Evolutionary conservation across 2,329 filamentous ascomycete genomes (phyloP).

Genomic region (Cladorrhinum sp.): DNA sequence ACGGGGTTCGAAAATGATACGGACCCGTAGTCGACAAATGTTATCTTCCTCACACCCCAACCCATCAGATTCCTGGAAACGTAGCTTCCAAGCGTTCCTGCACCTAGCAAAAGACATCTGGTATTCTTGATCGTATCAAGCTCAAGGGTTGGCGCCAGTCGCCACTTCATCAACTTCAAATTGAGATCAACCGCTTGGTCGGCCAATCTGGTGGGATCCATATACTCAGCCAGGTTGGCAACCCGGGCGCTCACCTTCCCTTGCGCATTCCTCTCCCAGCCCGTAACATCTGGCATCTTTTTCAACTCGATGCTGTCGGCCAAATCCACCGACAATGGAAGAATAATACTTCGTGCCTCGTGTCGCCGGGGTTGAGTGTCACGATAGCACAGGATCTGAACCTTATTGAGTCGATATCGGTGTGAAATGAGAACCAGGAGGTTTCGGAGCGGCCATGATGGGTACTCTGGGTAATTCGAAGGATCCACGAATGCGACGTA

Average conservation of each 20-base stretch:
- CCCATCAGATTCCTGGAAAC: slow-evolving; percentile 89
- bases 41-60: slow-evolving; percentile 94
- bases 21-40: slow-evolving; percentile 88
- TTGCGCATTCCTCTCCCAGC: slow-evolving; percentile 83
- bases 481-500: slow-evolving; percentile 89
- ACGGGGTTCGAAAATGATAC: slow-evolving; percentile 98
- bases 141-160: slow-evolving; percentile 83
- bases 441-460: slow-evolving; percentile 91
- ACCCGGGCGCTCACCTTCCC: slow-evolving; percentile 76
- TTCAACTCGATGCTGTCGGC: slow-evolving; percentile 42
- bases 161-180: slow-evolving; percentile 98
- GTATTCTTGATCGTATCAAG: slow-evolving; percentile 86
- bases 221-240: slow-evolving; percentile 84
- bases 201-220: slow-evolving; percentile 84
- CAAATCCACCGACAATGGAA: slow-evolving; percentile 60
- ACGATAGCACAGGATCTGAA: slow-evolving; percentile 86
- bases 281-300: slow-evolving; percentile 83
- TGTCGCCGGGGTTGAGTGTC: slow-evolving; percentile 76
- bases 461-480: slow-evolving; percentile 82
- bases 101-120: slow-evolving; percentile 85
- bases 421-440: slow-evolving; percentile 80
- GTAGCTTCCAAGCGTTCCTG: slow-evolving; percentile 90
- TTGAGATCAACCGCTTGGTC: slow-evolving; percentile 96
- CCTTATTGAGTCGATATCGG: slow-evolving; percentile 71
- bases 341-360: slow-evolving; percentile 75